phyloP scores from a whole-genome alignment of 2,329 filamentous ascomycete genomes.

The Hypoxylon sp. region DNA sequence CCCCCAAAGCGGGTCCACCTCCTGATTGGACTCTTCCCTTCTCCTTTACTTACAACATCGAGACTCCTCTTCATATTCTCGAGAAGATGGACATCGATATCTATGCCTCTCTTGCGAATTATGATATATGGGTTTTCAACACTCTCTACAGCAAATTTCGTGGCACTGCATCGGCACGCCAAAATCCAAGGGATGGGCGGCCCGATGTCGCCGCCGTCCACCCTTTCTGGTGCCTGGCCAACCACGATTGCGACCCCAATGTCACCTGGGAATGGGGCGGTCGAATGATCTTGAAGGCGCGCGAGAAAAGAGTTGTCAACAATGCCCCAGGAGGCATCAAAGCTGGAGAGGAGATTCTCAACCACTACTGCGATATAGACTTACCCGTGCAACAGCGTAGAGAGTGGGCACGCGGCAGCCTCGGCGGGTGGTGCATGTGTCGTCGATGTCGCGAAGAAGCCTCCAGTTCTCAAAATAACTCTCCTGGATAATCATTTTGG shows the following conservation, averaged over 20 bases:
- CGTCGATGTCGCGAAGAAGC: slow-evolving; percentile 83
- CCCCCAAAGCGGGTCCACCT: slow-evolving; percentile 68
- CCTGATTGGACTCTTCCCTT: slow-evolving; percentile 80
- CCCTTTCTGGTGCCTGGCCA: slow-evolving; percentile 95
- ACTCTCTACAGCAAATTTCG: slow-evolving; percentile 94
- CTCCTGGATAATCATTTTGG: slow-evolving; percentile 37
- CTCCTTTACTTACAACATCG: slow-evolving; percentile 81
- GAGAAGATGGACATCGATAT: slow-evolving; percentile 89
- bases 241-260: slow-evolving; percentile 96
- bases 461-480: slow-evolving; percentile 49
- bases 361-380: slow-evolving; percentile 93
- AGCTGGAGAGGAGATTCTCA: slow-evolving; percentile 87
- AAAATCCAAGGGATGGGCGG: slow-evolving; percentile 81
- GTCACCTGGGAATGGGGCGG: slow-evolving; percentile 95
- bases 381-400: slow-evolving; percentile 83
- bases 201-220: slow-evolving; percentile 95
- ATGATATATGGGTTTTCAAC: slow-evolving; percentile 89
- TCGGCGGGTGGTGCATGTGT: slow-evolving; percentile 93
- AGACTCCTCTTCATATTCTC: slow-evolving; percentile 81
- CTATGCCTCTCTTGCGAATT: slow-evolving; percentile 69
- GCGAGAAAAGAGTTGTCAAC: slow-evolving; percentile 70
- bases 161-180: slow-evolving; percentile 89
- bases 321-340: slow-evolving; percentile 72
- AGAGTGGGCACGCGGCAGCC: slow-evolving; percentile 88
- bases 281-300: slow-evolving; percentile 78